phyloP scores from a whole-genome alignment of 2,329 filamentous ascomycete genomes.

The Didymella lethalis region DNA sequence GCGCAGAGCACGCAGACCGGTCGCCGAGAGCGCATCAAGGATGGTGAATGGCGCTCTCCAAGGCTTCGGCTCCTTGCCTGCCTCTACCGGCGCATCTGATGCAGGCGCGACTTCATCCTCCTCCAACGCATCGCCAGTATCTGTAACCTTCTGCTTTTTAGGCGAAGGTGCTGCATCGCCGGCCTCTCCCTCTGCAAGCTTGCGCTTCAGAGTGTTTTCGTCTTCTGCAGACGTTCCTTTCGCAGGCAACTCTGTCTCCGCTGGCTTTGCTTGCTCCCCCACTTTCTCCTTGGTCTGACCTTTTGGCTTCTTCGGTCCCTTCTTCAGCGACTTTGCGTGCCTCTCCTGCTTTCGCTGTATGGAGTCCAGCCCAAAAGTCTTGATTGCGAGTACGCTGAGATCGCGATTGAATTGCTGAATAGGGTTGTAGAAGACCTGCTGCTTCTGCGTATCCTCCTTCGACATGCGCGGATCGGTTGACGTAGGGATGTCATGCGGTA shows the following conservation, averaged over 20 bases:
- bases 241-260: background rate
- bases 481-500: constrained; percentile 62
- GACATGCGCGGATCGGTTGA: constrained; percentile 58
- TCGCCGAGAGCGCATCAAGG: constrained; percentile 92
- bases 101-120: constrained; percentile 5
- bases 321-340: constrained; percentile 53
- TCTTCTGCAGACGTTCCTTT: background rate
- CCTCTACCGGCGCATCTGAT: constrained; percentile 3
- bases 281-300: constrained; percentile 22
- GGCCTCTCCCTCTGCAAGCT: constrained; percentile 29
- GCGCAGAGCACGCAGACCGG: constrained; percentile 86
- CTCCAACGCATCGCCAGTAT: constrained; percentile 26
- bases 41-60: constrained; percentile 62
- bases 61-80: constrained; percentile 20
- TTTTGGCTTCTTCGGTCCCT: constrained; percentile 34
- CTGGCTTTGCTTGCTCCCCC: constrained; percentile 6
- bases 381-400: constrained; percentile 89
- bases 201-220: constrained; percentile 36
- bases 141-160: constrained; percentile 40
- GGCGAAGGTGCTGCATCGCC: constrained; percentile 21
- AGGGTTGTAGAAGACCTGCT: constrained; percentile 95
- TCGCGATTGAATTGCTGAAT: constrained; percentile 99
- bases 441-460: constrained; percentile 64
- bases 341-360: constrained; percentile 58
- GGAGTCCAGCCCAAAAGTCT: constrained; percentile 79